A percentile compares a stretch with the other conserved stretches of the same genome.
Conservation (phyloP, 2,329 filamentous ascomycete species). For the Tetracladium maxilliforme region DNA sequence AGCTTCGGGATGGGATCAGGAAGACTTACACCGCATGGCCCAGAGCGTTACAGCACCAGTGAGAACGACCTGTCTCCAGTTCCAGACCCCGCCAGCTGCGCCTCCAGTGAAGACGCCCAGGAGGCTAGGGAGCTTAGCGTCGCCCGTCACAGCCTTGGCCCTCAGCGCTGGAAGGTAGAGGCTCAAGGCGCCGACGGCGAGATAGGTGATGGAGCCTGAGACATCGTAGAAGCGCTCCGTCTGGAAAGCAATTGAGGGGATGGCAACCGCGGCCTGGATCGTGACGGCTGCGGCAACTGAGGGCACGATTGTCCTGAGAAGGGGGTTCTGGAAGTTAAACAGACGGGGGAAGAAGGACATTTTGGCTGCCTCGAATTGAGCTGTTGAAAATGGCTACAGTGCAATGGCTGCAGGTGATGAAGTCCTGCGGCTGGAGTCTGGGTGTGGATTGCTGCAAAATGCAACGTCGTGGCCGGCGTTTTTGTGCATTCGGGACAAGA, state of each 20-base stretch:
- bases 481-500: too few relatives aligned
- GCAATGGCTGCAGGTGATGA: too few relatives aligned
- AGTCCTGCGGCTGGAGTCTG: too few relatives aligned
- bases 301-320: conserved; percentile 47
- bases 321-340: conserved; percentile 45
- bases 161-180: conserved; percentile 45
- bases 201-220: conserved; percentile 50
- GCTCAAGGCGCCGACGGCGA: conserved; percentile 46
- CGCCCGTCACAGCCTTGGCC: conserved; percentile 27
- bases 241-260: conserved; percentile 44
- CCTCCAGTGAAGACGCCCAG: conserved; percentile 26
- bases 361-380: conserved; percentile 11
- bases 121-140: conserved; percentile 27
- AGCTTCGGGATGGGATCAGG: background rate
- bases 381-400: too few relatives aligned
- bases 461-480: too few relatives aligned
- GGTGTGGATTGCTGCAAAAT: too few relatives aligned
- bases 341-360: conserved; percentile 37
- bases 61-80: conserved; percentile 46
- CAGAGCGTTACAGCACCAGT: conserved; percentile 43
- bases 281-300: conserved; percentile 46
- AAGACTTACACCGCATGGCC: conserved; percentile 38
- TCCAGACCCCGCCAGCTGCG: conserved; percentile 23
- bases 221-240: conserved; percentile 56
- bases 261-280: conserved; percentile 44